Evolutionary conservation across 1,139 yeast genomes (phyloP).

Genomic region (Candida tetrigidarum): DNA sequence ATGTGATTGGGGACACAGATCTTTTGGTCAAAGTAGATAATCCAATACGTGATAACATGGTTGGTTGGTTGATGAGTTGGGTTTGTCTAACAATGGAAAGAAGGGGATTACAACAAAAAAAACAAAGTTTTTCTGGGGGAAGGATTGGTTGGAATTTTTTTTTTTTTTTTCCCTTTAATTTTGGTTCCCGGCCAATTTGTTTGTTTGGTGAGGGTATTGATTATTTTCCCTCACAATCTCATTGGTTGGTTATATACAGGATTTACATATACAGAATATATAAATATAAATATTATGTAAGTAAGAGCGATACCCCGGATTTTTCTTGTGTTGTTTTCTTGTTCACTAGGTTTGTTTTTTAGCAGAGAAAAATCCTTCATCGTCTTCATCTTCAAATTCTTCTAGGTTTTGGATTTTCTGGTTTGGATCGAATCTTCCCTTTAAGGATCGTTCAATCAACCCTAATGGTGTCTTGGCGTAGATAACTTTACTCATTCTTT

Average conservation of each 20-base stretch:
- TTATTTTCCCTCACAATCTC: slow-evolving; percentile 4
- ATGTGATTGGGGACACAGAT: slow-evolving; percentile 9
- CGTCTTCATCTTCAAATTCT: slow-evolving; percentile 49
- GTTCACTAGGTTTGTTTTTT: not conserved
- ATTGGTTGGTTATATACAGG: slow-evolving; percentile 10
- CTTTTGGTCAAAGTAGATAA: slow-evolving; percentile 18
- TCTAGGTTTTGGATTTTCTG: slow-evolving; percentile 40
- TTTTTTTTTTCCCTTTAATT: not conserved
- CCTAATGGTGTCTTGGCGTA: slow-evolving; percentile 50
- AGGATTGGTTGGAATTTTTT: slow-evolving; percentile 3
- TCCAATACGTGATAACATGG: slow-evolving; percentile 39
- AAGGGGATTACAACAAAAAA: too few species aligned
- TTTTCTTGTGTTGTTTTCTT: too few species aligned
- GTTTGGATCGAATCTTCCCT: slow-evolving; percentile 45
- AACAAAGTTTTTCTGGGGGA: slow-evolving; percentile 3
- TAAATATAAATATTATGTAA: too few species aligned
- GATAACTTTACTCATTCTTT: slow-evolving; percentile 42
- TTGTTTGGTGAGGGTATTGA: slow-evolving; percentile 1
- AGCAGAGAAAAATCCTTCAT: slow-evolving; percentile 22
- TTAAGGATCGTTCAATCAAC: slow-evolving; percentile 42
- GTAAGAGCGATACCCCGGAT: not conserved
- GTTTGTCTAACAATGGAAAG: not conserved
- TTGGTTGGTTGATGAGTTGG: not conserved
- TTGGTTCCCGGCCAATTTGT: slow-evolving; percentile 1
- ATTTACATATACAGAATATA: not conserved